A percentile compares a stretch with the other conserved stretches of the same genome.
phyloP scores from a whole-genome alignment of 176 grass and related monocot genomes.

The Elymus sibiricus region DNA sequence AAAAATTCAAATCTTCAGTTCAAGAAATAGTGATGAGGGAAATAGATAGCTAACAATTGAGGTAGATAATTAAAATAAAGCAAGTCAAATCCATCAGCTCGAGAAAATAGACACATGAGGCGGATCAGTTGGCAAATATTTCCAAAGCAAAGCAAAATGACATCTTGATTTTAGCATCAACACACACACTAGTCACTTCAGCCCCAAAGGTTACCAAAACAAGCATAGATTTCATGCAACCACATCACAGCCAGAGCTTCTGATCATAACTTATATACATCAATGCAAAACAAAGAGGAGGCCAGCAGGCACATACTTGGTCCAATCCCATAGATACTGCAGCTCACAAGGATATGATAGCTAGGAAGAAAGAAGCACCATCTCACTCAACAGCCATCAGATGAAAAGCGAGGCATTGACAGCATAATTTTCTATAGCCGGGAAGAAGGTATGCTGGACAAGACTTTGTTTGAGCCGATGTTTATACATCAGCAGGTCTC shows the following conservation, averaged over 20 bases:
- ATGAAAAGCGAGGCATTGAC: neutral
- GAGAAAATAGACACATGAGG: neutral
- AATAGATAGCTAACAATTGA: too few relatives aligned
- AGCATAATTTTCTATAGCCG: neutral
- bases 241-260: neutral
- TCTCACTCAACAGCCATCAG: neutral
- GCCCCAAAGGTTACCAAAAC: neutral
- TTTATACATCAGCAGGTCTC: too few relatives aligned
- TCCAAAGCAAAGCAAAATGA: neutral
- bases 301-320: neutral
- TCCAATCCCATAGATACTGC: neutral
- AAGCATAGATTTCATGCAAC: neutral
- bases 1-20: neutral
- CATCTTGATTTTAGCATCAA: neutral
- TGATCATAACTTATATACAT: neutral
- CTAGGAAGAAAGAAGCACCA: neutral
- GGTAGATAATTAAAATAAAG: neutral
- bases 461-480: neutral
- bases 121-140: neutral
- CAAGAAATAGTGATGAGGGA: neutral
- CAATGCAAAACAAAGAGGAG: neutral
- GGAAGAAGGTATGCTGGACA: neutral
- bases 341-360: neutral
- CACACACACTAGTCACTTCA: neutral
- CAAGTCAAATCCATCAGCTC: neutral